phyloP scores from a whole-genome alignment of 2,329 filamentous ascomycete genomes.

The Exophiala sideris region DNA sequence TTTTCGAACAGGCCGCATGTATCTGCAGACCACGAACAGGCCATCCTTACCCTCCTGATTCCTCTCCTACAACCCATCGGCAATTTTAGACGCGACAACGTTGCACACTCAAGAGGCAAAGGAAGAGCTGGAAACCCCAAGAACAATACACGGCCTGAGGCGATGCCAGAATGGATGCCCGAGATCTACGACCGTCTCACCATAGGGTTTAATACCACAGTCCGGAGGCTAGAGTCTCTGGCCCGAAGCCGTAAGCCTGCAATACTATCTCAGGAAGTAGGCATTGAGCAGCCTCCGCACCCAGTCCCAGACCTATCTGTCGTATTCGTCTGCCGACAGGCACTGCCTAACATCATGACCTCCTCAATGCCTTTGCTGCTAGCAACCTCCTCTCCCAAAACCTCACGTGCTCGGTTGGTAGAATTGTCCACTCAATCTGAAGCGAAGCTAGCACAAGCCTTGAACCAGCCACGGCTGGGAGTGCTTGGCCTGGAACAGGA shows the following conservation, averaged over 20 bases:
- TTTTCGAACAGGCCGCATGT: conserved; percentile 15
- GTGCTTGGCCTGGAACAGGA: conserved; percentile 19
- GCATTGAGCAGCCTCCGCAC: neutral
- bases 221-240: conserved; percentile 40
- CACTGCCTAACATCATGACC: conserved; percentile 23
- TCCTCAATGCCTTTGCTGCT: conserved; percentile 20
- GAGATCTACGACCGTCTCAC: conserved; percentile 37
- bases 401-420: conserved; percentile 12
- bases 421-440: conserved; percentile 19
- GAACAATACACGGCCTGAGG: conserved; percentile 14
- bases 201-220: conserved; percentile 45
- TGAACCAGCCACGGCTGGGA: conserved; percentile 23
- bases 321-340: conserved; percentile 20
- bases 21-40: conserved; percentile 11
- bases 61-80: conserved; percentile 36
- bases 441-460: conserved; percentile 17
- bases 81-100: conserved; percentile 36
- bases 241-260: conserved; percentile 26
- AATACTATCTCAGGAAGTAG: conserved; percentile 4
- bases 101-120: conserved; percentile 37
- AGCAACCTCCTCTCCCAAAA: conserved; percentile 15
- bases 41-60: conserved; percentile 18
- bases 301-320: conserved; percentile 8
- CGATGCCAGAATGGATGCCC: conserved; percentile 24
- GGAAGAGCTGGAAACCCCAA: conserved; percentile 13